Evolutionary conservation across 345 rosid genomes (phyloP), one percentile per base, ranked within the genome.

Genomic region (Angophora floribunda): DNA sequence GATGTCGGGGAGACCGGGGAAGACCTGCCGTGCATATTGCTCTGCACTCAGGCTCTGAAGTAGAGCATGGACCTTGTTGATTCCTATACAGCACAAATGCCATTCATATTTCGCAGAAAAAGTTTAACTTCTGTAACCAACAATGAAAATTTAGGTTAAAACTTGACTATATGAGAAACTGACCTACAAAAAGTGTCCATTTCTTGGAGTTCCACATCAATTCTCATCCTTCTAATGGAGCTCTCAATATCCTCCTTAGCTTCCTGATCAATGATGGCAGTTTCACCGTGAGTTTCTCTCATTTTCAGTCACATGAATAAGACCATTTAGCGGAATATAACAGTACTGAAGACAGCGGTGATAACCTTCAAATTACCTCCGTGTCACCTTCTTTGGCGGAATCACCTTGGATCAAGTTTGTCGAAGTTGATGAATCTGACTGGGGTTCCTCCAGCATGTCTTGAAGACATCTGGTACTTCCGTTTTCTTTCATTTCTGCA

Each of bases 401-500:
- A 86, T 85, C 86, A 85, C 86, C 75, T 30, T 51, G 86, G 80
- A 88, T 28, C 50, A 91, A 89, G 88, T 85, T 87, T 6, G 26
- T 87, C 10, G 95, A 91, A 85, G 85, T 88, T 79, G 91, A 85
- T 16, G 93, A 91, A 86, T 97, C 96, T 65, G 93, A 91, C 45
- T 92, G 94, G 84, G 93, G 91, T 87, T 95, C 98, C 90, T 93
- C 89, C 90, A 96, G 90, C 90, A 93, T 90, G 67, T 96, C 97
- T 87, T 93, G 91, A 80, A 96, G 93, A 90, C 92, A 70, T 87
- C 89, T 94, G 90, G 57, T 88, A 87, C 92, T 94, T 88, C 87
- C 50, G 67, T 87, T 91, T 26, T 32, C 90, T 50, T 91, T 90
- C 53, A 51, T 75, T 88, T 88, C 88, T 88, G 44, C 87, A n/a